Evolutionary conservation across 768 basidiomycete species (phyloP), one percentile per base, ranked within the genome.

Genomic region (Lentinula boryana): DNA sequence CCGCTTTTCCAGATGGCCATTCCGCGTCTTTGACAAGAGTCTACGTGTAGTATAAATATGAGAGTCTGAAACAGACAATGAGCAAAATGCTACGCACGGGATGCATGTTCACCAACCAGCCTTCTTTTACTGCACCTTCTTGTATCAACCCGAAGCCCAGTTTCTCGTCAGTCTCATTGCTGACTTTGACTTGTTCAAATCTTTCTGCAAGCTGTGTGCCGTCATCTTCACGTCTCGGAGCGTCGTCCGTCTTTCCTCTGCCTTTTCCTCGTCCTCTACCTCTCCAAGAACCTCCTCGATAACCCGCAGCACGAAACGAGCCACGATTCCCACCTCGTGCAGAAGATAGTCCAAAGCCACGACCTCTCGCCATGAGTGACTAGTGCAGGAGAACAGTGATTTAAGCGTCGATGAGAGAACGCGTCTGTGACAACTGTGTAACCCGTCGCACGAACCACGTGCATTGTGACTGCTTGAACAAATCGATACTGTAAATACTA

Each of bases 81-180:
- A 60, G 55, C 41, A 41, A 15, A 61, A 21, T 3, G 27, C 38
- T 16, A 80, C 91, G 65, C 69, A 95, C 94, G 57, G 97, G 93
- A 71, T 96, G 95, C 96, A 99, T 98, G 70, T 98, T 98, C 63
- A 99, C 86, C 69, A 99, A 76, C 97, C 97, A 98, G 2, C 95
- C 97, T 58, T 91, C 89, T 69, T 79, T 85, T 67, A 77, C 77
- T 3, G 79, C 74, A 0, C 95, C 96, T 68, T 95, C 91, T 62
- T 91, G 86, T 53, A 92, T 78, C 63, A 88, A 81, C 43, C 76
- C 75, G 72, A 98, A 99, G 0, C 97, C 97, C 16, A 98, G 77
- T 71, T 91, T 93, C 74, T 93, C 93, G 68, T 99, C 97, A 18
- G 98, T 84, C 67, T 96, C 93, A 71, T 98, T 94, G 63, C 75